Base-by-base conservation (phyloP, 176 grass and related monocot genomes). In the Avena eriantha region DNA sequence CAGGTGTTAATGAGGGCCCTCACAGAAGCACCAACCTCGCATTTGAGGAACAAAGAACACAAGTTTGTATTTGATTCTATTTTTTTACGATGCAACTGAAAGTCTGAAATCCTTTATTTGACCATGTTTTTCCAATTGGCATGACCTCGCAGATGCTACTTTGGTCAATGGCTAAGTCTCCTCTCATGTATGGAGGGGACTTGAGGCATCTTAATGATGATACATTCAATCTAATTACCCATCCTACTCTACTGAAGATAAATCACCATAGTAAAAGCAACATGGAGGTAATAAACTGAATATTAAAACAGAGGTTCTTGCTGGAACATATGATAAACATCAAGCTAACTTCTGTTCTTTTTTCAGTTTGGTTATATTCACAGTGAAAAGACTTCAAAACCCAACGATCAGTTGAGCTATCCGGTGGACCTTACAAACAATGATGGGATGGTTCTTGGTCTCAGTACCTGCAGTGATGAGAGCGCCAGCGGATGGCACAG, bases 121-220 rank as follows among this genome's bases (percentile, higher is more conserved):
- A 53, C 47, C 47, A 5, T 29, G 49, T 19, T 19, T 76, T 86
- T 83, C 87, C 46, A 74, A 75, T 43, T 50, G 45, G 14, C 48
- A 48, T 49, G 48, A 15, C 46, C 48, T 72, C 71, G n/a, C 88
- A 98, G 95, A 93, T 98, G 80, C 69, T 91, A 61, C 93, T 98
- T 85, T 98, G 95, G 95, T 93, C 91, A 60, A 98, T 98, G 85
- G 93, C 86, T 29, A 98, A 93, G 65, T 98, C 95, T 6, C 95
- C 93, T 69, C 83, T 98, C 35, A 95, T 95, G 86, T 98, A 90
- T 84, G 95, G 95, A 85, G 95, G 95, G 55, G 95, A 98, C 93
- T 82, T 98, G 76, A 95, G 85, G 79, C 79, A 90, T 75, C 88
- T 98, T n/a, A 83, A 95, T 46, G 18, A 59, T 41, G 82, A 19